phyloP scores from a whole-genome alignment of 129 eudicot genomes.

The Ambrosia artemisiifolia region DNA sequence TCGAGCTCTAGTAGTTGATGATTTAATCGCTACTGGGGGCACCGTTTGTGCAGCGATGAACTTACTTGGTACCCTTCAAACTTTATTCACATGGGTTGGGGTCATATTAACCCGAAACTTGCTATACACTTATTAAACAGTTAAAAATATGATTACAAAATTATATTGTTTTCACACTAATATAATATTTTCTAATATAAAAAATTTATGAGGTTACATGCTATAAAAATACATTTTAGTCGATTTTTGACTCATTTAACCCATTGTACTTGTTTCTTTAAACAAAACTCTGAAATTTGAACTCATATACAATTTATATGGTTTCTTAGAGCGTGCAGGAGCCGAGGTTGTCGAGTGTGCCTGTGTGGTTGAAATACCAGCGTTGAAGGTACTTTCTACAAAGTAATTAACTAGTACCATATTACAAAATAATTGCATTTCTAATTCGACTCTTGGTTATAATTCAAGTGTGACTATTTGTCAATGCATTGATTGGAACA shows the following conservation, averaged over 20 bases:
- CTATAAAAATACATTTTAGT: neutral
- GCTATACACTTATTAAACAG: neutral
- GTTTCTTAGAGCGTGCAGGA: constrained; percentile 52
- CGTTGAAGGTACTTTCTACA: constrained; percentile 40
- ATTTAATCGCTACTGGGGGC: constrained; percentile 89
- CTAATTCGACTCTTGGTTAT: neutral
- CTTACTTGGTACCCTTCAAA: constrained; percentile 51
- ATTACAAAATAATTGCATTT: neutral
- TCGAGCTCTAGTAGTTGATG: constrained; percentile 85
- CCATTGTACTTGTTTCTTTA: neutral
- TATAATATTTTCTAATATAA: neutral
- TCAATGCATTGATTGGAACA: neutral
- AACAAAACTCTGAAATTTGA: neutral
- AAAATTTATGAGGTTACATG: neutral
- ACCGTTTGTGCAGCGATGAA: constrained; percentile 83
- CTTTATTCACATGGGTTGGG: neutral
- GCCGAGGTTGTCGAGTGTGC: constrained; percentile 67
- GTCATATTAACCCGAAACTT: neutral
- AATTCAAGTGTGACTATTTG: neutral
- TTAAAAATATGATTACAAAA: neutral
- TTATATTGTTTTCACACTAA: neutral
- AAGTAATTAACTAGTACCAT: neutral
- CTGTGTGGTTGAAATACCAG: constrained; percentile 68
- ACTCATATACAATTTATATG: neutral
- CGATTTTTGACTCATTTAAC: neutral